These are phyloP conservation scores for Psilocybe mexicana DNA, from an alignment of 1,284 basidiomycete species.

Conservation along the genomic window DNA sequence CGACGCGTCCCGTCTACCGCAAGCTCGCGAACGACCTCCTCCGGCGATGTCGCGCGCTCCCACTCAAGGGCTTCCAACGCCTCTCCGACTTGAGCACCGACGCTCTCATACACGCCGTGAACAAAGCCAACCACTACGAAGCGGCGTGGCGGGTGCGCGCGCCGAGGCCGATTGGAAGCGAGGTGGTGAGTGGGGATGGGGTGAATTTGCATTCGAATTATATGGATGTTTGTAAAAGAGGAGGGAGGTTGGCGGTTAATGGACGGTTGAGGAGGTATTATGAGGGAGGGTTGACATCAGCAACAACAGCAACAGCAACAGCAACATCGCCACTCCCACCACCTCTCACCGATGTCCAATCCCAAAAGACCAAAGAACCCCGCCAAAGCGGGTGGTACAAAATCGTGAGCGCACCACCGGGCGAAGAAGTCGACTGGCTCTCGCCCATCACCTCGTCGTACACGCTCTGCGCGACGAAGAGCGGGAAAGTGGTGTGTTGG, in stretches of 20 bases:
- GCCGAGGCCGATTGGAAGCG: constrained; percentile 47
- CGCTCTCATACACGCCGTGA: constrained; percentile 59
- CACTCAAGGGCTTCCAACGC: constrained; percentile 66
- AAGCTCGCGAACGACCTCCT: constrained; percentile 61
- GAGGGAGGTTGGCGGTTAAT: constrained; percentile 9
- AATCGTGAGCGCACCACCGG: constrained; percentile 59
- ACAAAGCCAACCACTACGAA: constrained; percentile 61
- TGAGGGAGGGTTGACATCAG: constrained; percentile 13
- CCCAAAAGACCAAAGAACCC: not conserved
- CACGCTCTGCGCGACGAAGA: constrained; percentile 70
- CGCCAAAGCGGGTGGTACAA: constrained; percentile 54
- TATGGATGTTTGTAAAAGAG: constrained; percentile 30
- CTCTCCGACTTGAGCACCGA: constrained; percentile 61
- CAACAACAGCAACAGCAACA: no score
- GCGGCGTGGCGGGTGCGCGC: constrained; percentile 59
- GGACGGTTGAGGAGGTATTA: not conserved
- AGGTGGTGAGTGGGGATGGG: constrained; percentile 10
- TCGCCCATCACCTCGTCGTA: constrained; percentile 74
- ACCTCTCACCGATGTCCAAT: not conserved
- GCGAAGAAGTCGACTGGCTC: constrained; percentile 71
- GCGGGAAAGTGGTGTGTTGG: constrained; percentile 76
- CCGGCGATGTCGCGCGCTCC: constrained; percentile 62
- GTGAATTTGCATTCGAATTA: constrained; percentile 35
- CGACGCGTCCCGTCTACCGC: constrained; percentile 65
- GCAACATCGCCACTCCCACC: no score